Base-by-base conservation (phyloP, 176 grass and related monocot genomes). In the Lolium rigidum region DNA sequence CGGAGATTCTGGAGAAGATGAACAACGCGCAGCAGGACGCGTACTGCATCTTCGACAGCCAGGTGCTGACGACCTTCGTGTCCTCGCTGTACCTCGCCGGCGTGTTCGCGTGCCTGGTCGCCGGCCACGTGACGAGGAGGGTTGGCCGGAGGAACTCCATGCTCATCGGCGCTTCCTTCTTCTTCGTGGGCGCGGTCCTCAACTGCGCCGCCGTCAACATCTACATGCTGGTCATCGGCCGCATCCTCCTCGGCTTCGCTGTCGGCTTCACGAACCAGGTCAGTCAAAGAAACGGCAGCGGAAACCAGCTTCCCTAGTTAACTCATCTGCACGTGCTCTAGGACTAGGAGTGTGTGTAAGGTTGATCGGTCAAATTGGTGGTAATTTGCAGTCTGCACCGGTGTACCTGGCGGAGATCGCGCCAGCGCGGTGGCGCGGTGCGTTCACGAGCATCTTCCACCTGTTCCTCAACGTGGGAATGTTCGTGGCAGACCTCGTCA, bases 221-320 rank as follows among this genome's bases (percentile, higher is more conserved):
- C 14, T 65, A 64, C 80, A 95, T 98, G 95, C 95, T 95, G 43
- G 91, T 98, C 72, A 21, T 94, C 5, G 95, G 95, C 9, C 95
- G 95, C 52, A 7, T 98, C 25, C 80, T 98, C 59, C 95, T 98
- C 31, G 95, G 95, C 39, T 88, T 98, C 65, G 95, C 93, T 41
- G 87, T 98, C 18, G 95, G 95, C 28, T 98, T 98, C 87, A 95
- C 89, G 74, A 98, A 98, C 63, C 95, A 98, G 89, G 93, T 2
- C 51, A 4, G 25, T 9, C 49, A 17, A 1, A 1, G 7, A 80
- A 6, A 6, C 58, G 2, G 1, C 16, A 70, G 10, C 37, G 16
- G 63, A 66, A 66, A 66, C 62, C 12, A 6, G 31, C 59, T 69
- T 69, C 35, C 9, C 6, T 4, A 44, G 2, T 6, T 26, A 14